Percentiles rank a stretch among this genome's conserved stretches.
Conservation (phyloP, 192 early-diverging fungal species). For the Coemansia sp. region DNA sequence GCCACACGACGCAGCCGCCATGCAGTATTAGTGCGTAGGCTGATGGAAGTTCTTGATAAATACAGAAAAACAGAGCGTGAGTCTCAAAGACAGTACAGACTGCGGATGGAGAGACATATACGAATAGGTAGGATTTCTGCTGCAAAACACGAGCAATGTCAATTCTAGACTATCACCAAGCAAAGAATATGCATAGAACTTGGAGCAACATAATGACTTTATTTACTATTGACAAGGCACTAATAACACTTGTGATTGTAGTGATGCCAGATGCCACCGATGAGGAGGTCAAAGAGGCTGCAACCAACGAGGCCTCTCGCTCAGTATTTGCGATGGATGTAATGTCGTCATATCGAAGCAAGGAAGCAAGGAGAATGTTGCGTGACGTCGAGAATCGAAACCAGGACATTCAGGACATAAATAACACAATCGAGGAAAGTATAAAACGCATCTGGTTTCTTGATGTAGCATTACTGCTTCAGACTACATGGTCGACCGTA, state of each 20-base stretch:
- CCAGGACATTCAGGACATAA: slow-evolving; percentile 42
- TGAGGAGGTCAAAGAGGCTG: slow-evolving; percentile 43
- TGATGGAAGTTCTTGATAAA: slow-evolving; percentile 48
- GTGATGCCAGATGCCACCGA: slow-evolving; percentile 49
- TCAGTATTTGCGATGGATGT: slow-evolving; percentile 55
- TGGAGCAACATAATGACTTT: neutral
- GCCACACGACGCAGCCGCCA: slow-evolving; percentile 43
- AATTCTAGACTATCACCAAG: neutral
- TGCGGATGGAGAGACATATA: slow-evolving; percentile 52
- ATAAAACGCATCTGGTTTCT: neutral
- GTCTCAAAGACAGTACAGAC: slow-evolving; percentile 44
- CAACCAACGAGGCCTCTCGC: slow-evolving; percentile 31
- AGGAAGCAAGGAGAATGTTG: slow-evolving; percentile 41
- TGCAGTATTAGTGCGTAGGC: slow-evolving; percentile 34
- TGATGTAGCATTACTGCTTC: neutral
- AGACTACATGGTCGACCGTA: neutral
- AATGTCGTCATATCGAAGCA: slow-evolving; percentile 48
- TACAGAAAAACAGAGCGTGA: slow-evolving; percentile 46
- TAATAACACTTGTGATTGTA: slow-evolving; percentile 5
- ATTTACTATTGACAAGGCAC: neutral
- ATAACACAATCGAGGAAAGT: slow-evolving; percentile 44
- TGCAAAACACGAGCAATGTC: neutral
- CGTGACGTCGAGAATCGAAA: slow-evolving; percentile 52
- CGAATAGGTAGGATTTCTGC: slow-evolving; percentile 40
- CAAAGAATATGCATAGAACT: neutral